These are phyloP conservation scores for Fusarium aywerte DNA, from an alignment of 2,329 filamentous ascomycete species.

Conservation along the genomic window DNA sequence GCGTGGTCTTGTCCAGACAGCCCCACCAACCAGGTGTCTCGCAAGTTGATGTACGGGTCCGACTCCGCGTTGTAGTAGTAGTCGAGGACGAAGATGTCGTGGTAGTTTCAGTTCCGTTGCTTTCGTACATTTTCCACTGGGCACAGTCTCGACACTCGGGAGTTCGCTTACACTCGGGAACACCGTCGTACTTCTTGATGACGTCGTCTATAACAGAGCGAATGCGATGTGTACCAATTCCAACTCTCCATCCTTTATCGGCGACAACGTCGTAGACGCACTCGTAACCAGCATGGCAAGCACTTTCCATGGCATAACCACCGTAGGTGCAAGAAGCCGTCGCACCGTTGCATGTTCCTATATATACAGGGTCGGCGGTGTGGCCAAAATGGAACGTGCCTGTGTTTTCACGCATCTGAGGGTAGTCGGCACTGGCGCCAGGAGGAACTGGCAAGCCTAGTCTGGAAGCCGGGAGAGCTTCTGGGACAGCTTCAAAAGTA, in stretches of 20 bases:
- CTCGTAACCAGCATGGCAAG: conserved; percentile 89
- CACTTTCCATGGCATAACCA: conserved; percentile 91
- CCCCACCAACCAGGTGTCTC: conserved; percentile 95
- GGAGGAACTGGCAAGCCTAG: conserved; percentile 89
- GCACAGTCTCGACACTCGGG: conserved; percentile 88
- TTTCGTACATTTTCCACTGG: conserved; percentile 94
- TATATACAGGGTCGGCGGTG: conserved; percentile 93
- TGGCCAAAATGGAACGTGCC: conserved; percentile 93
- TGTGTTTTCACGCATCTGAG: conserved; percentile 77
- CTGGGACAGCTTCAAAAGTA: conserved; percentile 92
- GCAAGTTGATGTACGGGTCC: conserved; percentile 87
- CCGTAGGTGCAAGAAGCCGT: conserved; percentile 90
- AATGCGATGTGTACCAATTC: conserved; percentile 91
- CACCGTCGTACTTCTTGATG: conserved; percentile 81
- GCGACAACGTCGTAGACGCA: conserved; percentile 93
- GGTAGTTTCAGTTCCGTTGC: conserved; percentile 83
- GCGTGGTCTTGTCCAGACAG: conserved; percentile 74
- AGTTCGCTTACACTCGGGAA: conserved; percentile 80
- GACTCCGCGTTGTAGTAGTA: conserved; percentile 67
- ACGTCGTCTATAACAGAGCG: conserved; percentile 88
- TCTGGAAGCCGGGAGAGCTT: conserved; percentile 85
- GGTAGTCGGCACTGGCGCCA: conserved; percentile 74
- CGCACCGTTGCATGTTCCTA: conserved; percentile 91
- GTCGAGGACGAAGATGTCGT: conserved; percentile 66
- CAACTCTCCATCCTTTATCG: conserved; percentile 92